Evolutionary conservation across 108 stramenopile genomes (phyloP).

Genomic region (Pseudonitzschia multistriata): DNA sequence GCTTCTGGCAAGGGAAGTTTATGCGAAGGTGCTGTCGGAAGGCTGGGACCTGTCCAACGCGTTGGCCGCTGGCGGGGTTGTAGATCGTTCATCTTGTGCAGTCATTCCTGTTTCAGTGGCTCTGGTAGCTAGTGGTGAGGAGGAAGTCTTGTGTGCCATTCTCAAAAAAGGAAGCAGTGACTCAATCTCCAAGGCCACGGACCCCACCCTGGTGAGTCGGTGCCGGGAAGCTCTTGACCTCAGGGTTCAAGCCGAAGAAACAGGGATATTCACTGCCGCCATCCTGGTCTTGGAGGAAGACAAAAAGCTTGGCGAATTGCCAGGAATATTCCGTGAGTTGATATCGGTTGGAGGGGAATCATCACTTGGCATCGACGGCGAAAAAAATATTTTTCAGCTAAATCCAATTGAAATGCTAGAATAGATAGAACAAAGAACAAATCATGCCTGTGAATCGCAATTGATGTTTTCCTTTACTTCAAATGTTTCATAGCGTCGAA

Average conservation of each 20-base stretch:
- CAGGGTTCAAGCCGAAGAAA: constrained; percentile 39
- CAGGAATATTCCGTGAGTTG: background rate
- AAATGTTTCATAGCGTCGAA: too few species aligned
- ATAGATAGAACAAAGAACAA: background rate
- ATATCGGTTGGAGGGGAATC: background rate
- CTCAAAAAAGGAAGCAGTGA: background rate
- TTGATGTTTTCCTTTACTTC: too few species aligned
- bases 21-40: constrained; percentile 52
- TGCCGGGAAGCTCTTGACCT: constrained; percentile 62
- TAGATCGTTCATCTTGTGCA: background rate
- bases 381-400: background rate
- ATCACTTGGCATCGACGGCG: background rate
- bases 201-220: constrained; percentile 55
- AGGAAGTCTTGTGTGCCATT: constrained; percentile 37
- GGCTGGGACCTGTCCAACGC: constrained; percentile 7
- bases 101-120: constrained; percentile 45
- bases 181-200: background rate
- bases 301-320: background rate
- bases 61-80: background rate
- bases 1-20: constrained; percentile 58
- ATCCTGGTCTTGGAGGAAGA: constrained; percentile 1
- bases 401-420: constrained; percentile 13
- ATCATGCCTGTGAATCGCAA: background rate
- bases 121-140: constrained; percentile 46
- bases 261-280: constrained; percentile 39